These are phyloP conservation scores for Metschnikowia corniflorae DNA, from an alignment of 805 yeast species.

Conservation along the genomic window DNA sequence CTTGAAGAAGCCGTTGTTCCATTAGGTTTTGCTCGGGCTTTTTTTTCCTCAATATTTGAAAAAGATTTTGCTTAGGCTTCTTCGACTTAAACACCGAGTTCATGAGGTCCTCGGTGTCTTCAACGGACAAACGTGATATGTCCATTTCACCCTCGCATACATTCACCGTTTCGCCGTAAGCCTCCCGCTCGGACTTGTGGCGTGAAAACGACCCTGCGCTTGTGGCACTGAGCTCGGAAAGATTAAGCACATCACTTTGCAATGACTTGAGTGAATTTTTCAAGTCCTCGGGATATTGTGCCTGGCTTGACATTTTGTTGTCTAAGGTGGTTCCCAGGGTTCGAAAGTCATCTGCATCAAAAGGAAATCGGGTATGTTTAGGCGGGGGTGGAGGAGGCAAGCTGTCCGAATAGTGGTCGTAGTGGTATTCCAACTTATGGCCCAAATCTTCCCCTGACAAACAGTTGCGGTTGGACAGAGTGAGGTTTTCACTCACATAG, in stretches of 20 bases:
- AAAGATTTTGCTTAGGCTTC: constrained; percentile 38
- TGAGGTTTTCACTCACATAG: constrained; percentile 33
- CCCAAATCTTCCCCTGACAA: constrained; percentile 35
- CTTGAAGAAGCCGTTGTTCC: constrained; percentile 45
- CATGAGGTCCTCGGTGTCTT: constrained; percentile 30
- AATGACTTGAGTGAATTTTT: constrained; percentile 39
- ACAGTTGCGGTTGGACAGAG: constrained; percentile 31
- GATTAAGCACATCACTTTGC: constrained; percentile 44
- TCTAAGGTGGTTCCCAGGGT: constrained; percentile 27
- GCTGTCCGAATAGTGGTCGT: constrained; percentile 12
- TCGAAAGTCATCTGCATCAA: constrained; percentile 37
- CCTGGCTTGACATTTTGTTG: constrained; percentile 26
- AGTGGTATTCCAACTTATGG: constrained; percentile 25
- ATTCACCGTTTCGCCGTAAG: constrained; percentile 18
- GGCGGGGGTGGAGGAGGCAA: constrained; percentile 38
- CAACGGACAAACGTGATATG: constrained; percentile 21
- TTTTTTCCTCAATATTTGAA: constrained; percentile 41
- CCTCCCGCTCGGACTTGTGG: constrained; percentile 53
- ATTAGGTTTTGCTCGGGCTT: constrained; percentile 26
- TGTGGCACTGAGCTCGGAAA: constrained; percentile 80
- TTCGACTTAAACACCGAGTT: constrained; percentile 44
- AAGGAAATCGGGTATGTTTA: constrained; percentile 27
- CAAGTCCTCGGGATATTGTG: constrained; percentile 35
- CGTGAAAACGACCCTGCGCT: constrained; percentile 83
- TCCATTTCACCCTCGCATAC: constrained; percentile 9